Evolutionary conservation across 1,284 basidiomycete species (phyloP), one percentile per base, ranked within the genome.

Genomic region (Marasmius oreades): DNA sequence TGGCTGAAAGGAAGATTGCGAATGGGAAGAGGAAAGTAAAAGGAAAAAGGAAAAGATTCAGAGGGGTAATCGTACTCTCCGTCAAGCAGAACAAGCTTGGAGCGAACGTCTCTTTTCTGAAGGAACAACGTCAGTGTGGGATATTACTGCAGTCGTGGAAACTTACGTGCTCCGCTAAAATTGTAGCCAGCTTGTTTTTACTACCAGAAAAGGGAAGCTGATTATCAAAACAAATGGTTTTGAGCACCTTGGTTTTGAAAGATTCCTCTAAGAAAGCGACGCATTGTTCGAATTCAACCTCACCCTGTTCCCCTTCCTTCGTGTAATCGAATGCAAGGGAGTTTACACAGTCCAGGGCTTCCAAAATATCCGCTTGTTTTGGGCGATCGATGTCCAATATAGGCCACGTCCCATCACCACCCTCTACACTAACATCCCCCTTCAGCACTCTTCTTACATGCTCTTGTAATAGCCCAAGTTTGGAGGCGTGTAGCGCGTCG

Each of bases 401-500:
- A n/a, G 12, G n/a, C 18, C n/a, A 20, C 3, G 14, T 45, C 22
- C 63, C 62, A 53, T 64, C 62, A n/a, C n/a, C n/a, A n/a, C n/a
- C n/a, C n/a, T n/a, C n/a, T n/a, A n/a, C n/a, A n/a, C n/a, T n/a
- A n/a, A 60, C 46, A 47, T 66, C 62, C 39, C 73, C 66, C 2
- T 67, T 61, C 59, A 69, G 70, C 5, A 71, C 52, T 0, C 58
- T 44, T 3, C 64, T 58, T 44, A 60, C 60, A 50, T 74, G 72
- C 44, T 63, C 59, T 18, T 66, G 62, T 8, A 70, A 52, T 6
- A 66, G 36, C 16, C 67, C 66, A 0, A 73, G 65, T 39, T 66
- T 69, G 0, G 68, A 57, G 5, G 63, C 63, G 54, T 76, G 73
- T 72, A 76, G 48, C 62, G 72, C n/a, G n/a, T n/a, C n/a, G n/a